These are phyloP conservation scores for Oryza officinalis DNA, from an alignment of 176 grass and related monocot species.

Conservation along the genomic window DNA sequence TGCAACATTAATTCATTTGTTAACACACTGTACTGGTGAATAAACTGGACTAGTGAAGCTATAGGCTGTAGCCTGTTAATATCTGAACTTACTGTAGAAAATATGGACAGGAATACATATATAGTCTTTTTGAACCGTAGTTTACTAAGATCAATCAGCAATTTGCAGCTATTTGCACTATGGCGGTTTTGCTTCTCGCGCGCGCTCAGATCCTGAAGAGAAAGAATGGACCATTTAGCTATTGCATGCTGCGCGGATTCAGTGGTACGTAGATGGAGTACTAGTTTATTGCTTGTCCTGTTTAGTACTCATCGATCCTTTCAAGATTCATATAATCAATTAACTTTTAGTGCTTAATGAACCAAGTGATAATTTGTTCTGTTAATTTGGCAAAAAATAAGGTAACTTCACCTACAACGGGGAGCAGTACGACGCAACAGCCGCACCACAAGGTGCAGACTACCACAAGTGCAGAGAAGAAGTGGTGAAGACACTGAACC, in stretches of 20 bases:
- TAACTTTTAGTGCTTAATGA: not conserved
- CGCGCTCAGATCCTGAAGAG: constrained; percentile 50
- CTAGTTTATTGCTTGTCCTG: not conserved
- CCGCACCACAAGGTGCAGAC: not conserved
- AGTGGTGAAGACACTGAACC: no score
- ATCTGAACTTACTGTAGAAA: not conserved
- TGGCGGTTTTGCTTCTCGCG: constrained; percentile 45
- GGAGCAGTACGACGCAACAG: constrained; percentile 14
- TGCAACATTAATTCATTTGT: no score
- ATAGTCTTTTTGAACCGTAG: not conserved
- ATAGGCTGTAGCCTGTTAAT: not conserved
- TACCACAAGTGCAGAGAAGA: no score
- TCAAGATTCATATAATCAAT: not conserved
- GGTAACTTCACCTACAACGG: constrained; percentile 28
- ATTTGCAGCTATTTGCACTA: constrained; percentile 53
- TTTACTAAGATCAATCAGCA: not conserved
- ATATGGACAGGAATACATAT: not conserved
- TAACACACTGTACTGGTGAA: no score
- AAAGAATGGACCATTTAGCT: constrained; percentile 29
- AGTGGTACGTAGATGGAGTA: constrained; percentile 28
- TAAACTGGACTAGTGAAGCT: no score
- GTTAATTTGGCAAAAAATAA: not conserved
- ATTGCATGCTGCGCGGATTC: constrained; percentile 55
- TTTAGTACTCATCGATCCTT: not conserved
- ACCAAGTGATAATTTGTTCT: not conserved